Evolutionary conservation across 2,329 filamentous ascomycete species (phyloP).

Genomic region (Mycosphaerella arachidis): DNA sequence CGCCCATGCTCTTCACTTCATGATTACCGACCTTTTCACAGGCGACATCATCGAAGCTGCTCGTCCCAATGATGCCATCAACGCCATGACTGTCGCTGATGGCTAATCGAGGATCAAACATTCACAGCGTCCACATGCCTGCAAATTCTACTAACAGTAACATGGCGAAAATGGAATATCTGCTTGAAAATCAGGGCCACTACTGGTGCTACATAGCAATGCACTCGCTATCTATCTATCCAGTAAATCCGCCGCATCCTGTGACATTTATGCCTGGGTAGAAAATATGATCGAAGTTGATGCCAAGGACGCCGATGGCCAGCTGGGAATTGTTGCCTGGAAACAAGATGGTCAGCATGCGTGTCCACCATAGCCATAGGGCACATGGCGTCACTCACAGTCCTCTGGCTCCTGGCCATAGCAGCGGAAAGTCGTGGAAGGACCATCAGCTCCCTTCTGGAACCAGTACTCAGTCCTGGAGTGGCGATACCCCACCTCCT

Average conservation of each 20-base stretch:
- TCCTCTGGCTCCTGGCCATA: neutral
- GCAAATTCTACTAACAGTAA: no score
- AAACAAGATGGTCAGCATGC: neutral
- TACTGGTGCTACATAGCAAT: no score
- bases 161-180: neutral
- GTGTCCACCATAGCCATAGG: no score
- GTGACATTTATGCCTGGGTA: neutral
- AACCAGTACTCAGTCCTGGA: slow-evolving; percentile 3
- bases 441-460: neutral
- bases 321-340: slow-evolving; percentile 3
- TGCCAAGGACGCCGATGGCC: slow-evolving; percentile 2
- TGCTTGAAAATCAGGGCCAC: neutral
- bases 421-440: neutral
- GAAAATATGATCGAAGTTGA: neutral
- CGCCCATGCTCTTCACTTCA: no score
- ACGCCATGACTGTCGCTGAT: no score
- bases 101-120: no score
- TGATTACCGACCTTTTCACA: no score
- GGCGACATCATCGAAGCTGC: no score
- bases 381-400: neutral
- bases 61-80: no score
- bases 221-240: neutral
- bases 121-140: neutral
- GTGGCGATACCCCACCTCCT: neutral
- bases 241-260: neutral